Percentiles rank a stretch among this genome's conserved stretches.
Evolutionary conservation across 306 rosid genomes (phyloP).

Genomic region (Vigna trinervia): DNA sequence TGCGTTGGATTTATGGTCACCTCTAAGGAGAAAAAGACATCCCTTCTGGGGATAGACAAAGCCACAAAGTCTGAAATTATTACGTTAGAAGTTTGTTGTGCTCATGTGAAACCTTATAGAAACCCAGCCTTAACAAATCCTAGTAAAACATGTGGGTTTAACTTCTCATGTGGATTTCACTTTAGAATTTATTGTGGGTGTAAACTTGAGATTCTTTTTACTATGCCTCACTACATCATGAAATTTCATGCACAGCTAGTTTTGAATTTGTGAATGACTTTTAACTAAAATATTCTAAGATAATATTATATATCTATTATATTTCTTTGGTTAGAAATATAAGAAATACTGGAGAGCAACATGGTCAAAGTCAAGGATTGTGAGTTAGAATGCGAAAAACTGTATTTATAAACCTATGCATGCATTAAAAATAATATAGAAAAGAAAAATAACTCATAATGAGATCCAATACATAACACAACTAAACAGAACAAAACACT

Average conservation of each 20-base stretch:
- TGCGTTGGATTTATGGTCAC: conserved; percentile 4
- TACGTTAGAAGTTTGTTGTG: conserved; percentile 25
- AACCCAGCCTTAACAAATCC: conserved; percentile 24
- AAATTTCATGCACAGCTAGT: conserved; percentile 21
- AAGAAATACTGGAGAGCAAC: too few relatives aligned
- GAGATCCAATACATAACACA: too few relatives aligned
- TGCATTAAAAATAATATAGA: too few relatives aligned
- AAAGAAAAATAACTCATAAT: background rate
- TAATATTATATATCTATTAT: too few relatives aligned
- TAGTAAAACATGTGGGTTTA: background rate
- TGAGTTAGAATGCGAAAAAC: too few relatives aligned
- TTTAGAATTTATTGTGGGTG: conserved; percentile 8
- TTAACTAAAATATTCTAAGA: too few relatives aligned
- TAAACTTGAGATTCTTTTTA: conserved; percentile 20
- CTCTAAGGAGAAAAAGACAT: background rate
- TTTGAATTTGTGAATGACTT: conserved; percentile 6
- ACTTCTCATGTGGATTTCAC: conserved; percentile 13
- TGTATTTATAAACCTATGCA: too few relatives aligned
- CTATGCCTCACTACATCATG: background rate
- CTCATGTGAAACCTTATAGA: background rate
- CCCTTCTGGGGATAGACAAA: conserved; percentile 19
- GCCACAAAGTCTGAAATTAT: conserved; percentile 4
- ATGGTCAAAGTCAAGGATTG: too few relatives aligned
- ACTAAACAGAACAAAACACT: too few relatives aligned
- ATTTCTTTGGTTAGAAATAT: too few relatives aligned